Percentiles rank a stretch among this genome's conserved stretches.
phyloP scores from a whole-genome alignment of 202 grass and related monocot species.

The Digitaria exilis region DNA sequence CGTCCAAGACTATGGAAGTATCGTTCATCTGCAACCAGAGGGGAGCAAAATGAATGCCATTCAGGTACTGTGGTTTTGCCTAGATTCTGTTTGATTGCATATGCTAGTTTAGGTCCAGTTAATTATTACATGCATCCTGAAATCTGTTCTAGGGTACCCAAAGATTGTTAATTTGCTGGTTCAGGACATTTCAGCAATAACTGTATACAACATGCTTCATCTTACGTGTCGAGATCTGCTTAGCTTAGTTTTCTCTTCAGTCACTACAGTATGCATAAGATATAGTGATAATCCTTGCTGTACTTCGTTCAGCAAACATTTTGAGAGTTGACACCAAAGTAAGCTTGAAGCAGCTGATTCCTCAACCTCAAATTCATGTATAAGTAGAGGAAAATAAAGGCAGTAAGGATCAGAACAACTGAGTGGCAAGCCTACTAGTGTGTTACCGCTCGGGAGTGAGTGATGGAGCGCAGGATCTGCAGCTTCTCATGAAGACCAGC shows the following conservation, averaged over 20 bases:
- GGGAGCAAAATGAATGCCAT: not conserved
- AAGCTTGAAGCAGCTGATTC: not conserved
- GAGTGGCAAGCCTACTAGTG: not conserved
- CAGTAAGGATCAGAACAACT: not conserved
- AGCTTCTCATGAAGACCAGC: constrained; percentile 67
- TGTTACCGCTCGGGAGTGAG: constrained; percentile 72
- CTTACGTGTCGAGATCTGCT: constrained; percentile 1
- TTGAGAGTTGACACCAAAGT: too few species aligned
- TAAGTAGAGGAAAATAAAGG: too few species aligned
- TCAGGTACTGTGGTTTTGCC: not conserved
- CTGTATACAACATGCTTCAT: not conserved
- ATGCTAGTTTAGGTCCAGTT: not conserved
- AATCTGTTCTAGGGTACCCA: not conserved
- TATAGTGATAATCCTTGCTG: too few species aligned
- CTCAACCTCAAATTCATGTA: too few species aligned
- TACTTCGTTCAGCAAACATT: too few species aligned
- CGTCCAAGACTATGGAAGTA: constrained; percentile 71
- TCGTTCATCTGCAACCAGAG: constrained; percentile 53
- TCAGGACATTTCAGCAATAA: not conserved
- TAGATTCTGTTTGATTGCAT: not conserved
- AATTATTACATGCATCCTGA: not conserved
- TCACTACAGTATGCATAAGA: not conserved
- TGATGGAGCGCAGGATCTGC: constrained; percentile 66
- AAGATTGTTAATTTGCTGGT: too few species aligned
- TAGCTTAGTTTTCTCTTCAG: too few species aligned